phyloP scores from a whole-genome alignment of 208 protist species.

The Trypanosoma melophagium region DNA sequence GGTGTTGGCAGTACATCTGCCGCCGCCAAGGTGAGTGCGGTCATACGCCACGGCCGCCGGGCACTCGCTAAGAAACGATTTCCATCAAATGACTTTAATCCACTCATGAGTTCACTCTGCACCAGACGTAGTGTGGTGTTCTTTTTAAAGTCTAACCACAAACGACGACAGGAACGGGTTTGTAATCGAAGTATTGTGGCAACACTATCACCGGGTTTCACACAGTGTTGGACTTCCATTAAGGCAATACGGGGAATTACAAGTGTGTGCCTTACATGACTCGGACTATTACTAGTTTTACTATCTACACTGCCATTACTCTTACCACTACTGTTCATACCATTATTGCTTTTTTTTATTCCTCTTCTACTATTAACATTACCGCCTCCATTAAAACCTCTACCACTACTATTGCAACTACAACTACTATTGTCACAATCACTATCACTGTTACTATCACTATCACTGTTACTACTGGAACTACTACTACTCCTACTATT shows the following conservation, averaged over 20 bases:
- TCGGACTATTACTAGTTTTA: background rate
- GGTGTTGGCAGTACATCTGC: constrained; percentile 33
- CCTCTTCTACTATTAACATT: background rate
- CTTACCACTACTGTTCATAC: background rate
- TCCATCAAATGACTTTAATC: constrained; percentile 8
- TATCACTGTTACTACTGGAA: background rate
- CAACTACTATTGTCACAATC: no score
- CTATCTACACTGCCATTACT: background rate
- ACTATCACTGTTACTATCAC: no score
- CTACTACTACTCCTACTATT: background rate
- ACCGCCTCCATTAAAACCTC: no score
- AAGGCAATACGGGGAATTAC: constrained; percentile 29
- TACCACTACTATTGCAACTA: no score
- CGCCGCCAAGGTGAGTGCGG: constrained; percentile 41
- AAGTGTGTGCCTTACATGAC: constrained; percentile 6
- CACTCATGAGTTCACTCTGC: background rate
- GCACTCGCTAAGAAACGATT: constrained; percentile 56
- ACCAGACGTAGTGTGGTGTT: background rate
- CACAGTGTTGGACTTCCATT: constrained; percentile 3
- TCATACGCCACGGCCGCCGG: constrained; percentile 41
- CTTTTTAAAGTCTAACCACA: constrained; percentile 22
- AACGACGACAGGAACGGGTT: constrained; percentile 21
- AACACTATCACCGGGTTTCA: background rate
- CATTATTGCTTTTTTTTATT: background rate
- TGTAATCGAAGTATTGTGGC: constrained; percentile 17